Base-by-base conservation (phyloP, 2,329 filamentous ascomycete species). In the Fusarium scirpi region DNA sequence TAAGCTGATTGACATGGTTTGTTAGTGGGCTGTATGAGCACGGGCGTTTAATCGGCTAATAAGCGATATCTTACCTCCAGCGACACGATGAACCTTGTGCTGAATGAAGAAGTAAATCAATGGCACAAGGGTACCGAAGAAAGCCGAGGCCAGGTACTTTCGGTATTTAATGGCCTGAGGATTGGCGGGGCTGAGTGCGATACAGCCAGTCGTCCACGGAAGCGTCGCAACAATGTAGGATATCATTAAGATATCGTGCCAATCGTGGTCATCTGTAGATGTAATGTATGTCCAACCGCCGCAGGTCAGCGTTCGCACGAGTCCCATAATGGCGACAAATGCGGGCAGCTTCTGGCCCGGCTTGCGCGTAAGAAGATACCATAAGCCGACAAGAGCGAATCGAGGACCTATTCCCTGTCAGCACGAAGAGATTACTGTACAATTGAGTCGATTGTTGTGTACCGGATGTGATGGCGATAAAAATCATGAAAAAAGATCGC, bases 241-340 rank as follows among this genome's bases (percentile, higher is more conserved):
- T 74, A 99, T 98, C 96, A 99, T 99, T 80, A 99, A 95, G 69
- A 98, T 95, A 78, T 99, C 96, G 80, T 99, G 96, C 94, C 94
- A 98, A 81, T 97, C 90, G 81, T 99, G 96, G 79, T 98, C 94
- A 79, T 99, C 96, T 45, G 96, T 99, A 67, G 96, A 98, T 27
- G 96, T 99, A 67, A 99, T 90, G 81, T 98, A 99, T 56, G 96
- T 98, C 95, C 96, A 99, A 63, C 96, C 96, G 74, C 95, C 96
- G 78, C 96, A 99, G 6, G 94, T 97, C 62, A 98, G 83, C 12
- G 95, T 98, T 75, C 96, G 90, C 77, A 98, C 91, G 55, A 98
- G 73, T 59, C 96, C 96, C 74, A 93, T 90, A 43, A 87, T 87
- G 47, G 91, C 91, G 66, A 98, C 87, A 68, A 96, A 90, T 78